Evolutionary conservation across 139 green algal species (phyloP).

Genomic region (Chloropicon primus): DNA sequence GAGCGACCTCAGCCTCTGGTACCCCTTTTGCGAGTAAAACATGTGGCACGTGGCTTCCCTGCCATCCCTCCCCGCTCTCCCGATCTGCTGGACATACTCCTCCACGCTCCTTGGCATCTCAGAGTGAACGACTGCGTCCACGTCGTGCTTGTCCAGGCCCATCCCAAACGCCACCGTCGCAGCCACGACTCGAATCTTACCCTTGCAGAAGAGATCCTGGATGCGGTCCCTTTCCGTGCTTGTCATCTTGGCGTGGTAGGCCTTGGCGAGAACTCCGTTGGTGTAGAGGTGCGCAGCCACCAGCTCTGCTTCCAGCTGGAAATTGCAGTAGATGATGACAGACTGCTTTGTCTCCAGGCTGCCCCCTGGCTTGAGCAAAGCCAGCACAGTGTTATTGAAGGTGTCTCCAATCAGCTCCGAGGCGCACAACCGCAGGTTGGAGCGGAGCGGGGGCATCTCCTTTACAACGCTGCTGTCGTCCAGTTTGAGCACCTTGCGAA

Average conservation of each 20-base stretch:
- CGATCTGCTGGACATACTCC: slow-evolving; percentile 83
- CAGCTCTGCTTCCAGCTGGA: slow-evolving; percentile 48
- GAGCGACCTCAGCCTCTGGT: slow-evolving; percentile 39
- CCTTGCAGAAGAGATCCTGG: slow-evolving; percentile 36
- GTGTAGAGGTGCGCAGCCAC: slow-evolving; percentile 37
- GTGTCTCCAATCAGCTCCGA: neutral
- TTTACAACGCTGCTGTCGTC: slow-evolving; percentile 26
- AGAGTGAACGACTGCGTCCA: slow-evolving; percentile 60
- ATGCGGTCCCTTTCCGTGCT: slow-evolving; percentile 21
- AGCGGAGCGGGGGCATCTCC: slow-evolving; percentile 35
- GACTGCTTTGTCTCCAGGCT: neutral
- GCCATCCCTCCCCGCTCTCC: slow-evolving; percentile 52
- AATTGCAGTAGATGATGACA: slow-evolving; percentile 62
- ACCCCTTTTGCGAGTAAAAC: slow-evolving; percentile 50
- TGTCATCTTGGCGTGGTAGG: slow-evolving; percentile 57
- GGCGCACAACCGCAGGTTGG: slow-evolving; percentile 65
- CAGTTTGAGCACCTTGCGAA: slow-evolving; percentile 49
- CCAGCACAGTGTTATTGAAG: neutral
- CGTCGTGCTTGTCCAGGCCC: slow-evolving; percentile 39
- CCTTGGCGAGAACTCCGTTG: slow-evolving; percentile 25
- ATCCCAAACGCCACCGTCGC: slow-evolving; percentile 71
- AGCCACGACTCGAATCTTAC: slow-evolving; percentile 38
- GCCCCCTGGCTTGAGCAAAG: neutral
- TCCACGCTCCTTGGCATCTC: slow-evolving; percentile 60
- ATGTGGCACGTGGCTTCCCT: slow-evolving; percentile 32